A percentile compares a stretch with the other conserved stretches of the same genome.
These are phyloP conservation scores for Fusarium caatingaense DNA, from an alignment of 2,329 filamentous ascomycete genomes.

Conservation along the genomic window DNA sequence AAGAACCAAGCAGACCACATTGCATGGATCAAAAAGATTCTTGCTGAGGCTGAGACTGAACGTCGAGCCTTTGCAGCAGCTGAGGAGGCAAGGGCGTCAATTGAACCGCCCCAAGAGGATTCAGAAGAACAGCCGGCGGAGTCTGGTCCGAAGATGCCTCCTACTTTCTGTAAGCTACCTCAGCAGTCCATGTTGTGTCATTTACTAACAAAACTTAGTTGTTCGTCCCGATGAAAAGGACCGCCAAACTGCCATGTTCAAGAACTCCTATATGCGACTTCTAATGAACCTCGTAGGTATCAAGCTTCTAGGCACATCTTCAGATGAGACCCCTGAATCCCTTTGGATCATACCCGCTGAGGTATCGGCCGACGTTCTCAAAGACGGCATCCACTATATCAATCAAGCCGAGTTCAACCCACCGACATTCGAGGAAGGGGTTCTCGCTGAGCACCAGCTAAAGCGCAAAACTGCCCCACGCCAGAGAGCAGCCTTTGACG, in stretches of 20 bases:
- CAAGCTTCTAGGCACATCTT: constrained; percentile 63
- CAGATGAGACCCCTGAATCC: constrained; percentile 79
- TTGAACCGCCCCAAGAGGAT: constrained; percentile 51
- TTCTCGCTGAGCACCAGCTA: constrained; percentile 81
- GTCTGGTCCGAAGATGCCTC: constrained; percentile 47
- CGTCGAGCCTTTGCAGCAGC: constrained; percentile 82
- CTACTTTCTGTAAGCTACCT: constrained; percentile 50
- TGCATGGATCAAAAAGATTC: constrained; percentile 81
- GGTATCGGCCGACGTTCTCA: constrained; percentile 72
- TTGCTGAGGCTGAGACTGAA: constrained; percentile 76
- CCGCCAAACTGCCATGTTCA: constrained; percentile 81
- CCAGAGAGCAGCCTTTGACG: constrained; percentile 73
- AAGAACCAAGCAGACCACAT: constrained; percentile 80
- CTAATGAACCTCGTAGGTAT: constrained; percentile 83
- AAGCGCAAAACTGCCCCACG: constrained; percentile 72
- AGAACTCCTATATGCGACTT: constrained; percentile 87
- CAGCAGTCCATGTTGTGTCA: background rate
- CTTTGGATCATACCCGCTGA: constrained; percentile 80
- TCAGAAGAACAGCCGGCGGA: constrained; percentile 45
- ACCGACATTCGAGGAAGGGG: constrained; percentile 79
- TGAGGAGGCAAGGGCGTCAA: constrained; percentile 66
- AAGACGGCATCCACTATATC: constrained; percentile 77
- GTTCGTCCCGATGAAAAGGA: constrained; percentile 73
- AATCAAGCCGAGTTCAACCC: constrained; percentile 83
- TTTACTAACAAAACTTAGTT: constrained; percentile 56